Conservation (phyloP, 2,329 filamentous ascomycete species). For the Fusarium phyllophilum region DNA sequence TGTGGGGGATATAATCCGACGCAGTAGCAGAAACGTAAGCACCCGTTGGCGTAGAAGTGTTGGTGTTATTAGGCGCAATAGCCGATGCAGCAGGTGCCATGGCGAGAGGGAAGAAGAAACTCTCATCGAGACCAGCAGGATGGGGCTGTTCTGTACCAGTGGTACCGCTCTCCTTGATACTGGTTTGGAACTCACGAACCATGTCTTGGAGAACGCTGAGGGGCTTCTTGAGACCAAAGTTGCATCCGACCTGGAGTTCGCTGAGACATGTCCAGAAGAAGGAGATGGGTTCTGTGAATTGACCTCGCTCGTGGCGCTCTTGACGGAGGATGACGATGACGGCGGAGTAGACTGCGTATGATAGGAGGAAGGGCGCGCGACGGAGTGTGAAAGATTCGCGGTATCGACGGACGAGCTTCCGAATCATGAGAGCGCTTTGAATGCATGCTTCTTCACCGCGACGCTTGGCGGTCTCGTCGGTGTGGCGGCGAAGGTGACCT, state of each 20-base stretch:
- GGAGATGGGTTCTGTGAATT: slow-evolving; percentile 48
- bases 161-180: slow-evolving; percentile 42
- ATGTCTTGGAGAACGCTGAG: slow-evolving; percentile 48
- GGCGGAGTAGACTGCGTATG: slow-evolving; percentile 54
- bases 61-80: slow-evolving; percentile 11
- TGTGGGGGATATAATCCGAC: slow-evolving; percentile 36
- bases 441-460: slow-evolving; percentile 44
- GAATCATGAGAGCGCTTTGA: slow-evolving; percentile 50
- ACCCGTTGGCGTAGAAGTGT: slow-evolving; percentile 21
- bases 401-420: slow-evolving; percentile 51
- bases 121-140: slow-evolving; percentile 44
- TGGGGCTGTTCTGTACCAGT: slow-evolving; percentile 34
- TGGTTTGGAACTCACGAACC: slow-evolving; percentile 46
- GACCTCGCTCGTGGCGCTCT: slow-evolving; percentile 44
- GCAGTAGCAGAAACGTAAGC: slow-evolving; percentile 32
- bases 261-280: slow-evolving; percentile 52
- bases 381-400: slow-evolving; percentile 52
- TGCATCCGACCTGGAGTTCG: slow-evolving; percentile 50
- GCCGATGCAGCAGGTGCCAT: slow-evolving; percentile 33
- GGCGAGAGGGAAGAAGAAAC: slow-evolving; percentile 45
- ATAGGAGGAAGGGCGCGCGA: slow-evolving; percentile 53
- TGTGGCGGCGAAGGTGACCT: slow-evolving; percentile 45
- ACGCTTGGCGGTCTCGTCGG: slow-evolving; percentile 41
- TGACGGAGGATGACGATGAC: slow-evolving; percentile 48
- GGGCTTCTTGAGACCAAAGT: slow-evolving; percentile 51